phyloP scores from a whole-genome alignment of 306 rosid genomes.

The Aeschynomene evenia region DNA sequence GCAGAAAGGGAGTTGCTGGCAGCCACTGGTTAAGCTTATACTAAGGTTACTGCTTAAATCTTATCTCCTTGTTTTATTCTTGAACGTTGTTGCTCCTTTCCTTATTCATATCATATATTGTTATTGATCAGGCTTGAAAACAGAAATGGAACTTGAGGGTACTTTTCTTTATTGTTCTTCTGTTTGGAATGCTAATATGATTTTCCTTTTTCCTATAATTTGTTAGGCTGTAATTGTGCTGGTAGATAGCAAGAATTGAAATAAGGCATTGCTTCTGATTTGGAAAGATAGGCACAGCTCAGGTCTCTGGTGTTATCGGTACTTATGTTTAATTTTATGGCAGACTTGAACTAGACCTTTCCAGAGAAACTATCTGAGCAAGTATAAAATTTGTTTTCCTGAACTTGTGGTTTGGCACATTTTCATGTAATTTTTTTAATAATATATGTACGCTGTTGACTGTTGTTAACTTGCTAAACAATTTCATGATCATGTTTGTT shows the following conservation, averaged over 20 bases:
- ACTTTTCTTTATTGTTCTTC: not conserved
- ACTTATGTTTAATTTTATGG: constrained; percentile 31
- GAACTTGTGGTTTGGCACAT: constrained; percentile 8
- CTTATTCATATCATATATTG: constrained; percentile 18
- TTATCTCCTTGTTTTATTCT: constrained; percentile 5
- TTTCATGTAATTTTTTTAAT: constrained; percentile 38
- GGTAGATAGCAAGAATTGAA: constrained; percentile 31
- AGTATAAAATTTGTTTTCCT: constrained; percentile 15
- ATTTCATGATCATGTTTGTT: constrained; percentile 4
- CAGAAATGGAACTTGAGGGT: not conserved
- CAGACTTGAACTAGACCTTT: not conserved
- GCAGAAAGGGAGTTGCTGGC: constrained; percentile 86
- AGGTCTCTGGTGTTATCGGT: constrained; percentile 8
- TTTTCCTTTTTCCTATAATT: constrained; percentile 10
- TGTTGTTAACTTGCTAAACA: constrained; percentile 6
- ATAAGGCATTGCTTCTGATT: constrained; percentile 4
- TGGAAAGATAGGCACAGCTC: not conserved
- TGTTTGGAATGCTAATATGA: not conserved
- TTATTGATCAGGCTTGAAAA: constrained; percentile 2
- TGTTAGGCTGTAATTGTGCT: constrained; percentile 29
- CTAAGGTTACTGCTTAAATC: constrained; percentile 45
- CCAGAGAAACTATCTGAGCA: constrained; percentile 5
- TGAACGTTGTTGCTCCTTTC: constrained; percentile 14
- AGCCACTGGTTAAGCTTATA: constrained; percentile 67
- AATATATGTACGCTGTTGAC: not conserved